Percentiles rank a stretch among this genome's conserved stretches.
phyloP scores from a whole-genome alignment of 257 asterid species.

The Nicotiana noctiflora region DNA sequence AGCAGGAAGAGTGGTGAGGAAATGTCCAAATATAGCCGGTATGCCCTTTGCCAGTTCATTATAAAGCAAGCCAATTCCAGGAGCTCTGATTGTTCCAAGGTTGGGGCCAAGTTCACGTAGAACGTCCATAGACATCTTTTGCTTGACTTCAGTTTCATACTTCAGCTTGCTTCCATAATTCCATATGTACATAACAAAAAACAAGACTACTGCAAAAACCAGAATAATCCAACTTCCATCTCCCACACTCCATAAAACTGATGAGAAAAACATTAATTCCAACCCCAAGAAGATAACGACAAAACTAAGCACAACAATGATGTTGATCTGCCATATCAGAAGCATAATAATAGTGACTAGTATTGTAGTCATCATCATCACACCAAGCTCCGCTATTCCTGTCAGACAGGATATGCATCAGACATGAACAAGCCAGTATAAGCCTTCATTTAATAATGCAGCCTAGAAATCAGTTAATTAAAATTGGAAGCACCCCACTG shows the following conservation, averaged over 20 bases:
- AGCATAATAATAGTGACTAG: constrained; percentile 92
- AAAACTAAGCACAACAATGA: constrained; percentile 60
- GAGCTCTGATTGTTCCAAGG: constrained; percentile 89
- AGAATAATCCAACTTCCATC: constrained; percentile 96
- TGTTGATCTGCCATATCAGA: constrained; percentile 92
- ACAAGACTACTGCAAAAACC: constrained; percentile 65
- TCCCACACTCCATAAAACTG: constrained; percentile 85
- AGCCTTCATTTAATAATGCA: background rate
- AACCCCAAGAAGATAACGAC: constrained; percentile 64
- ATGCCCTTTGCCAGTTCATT: constrained; percentile 92
- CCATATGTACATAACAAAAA: constrained; percentile 86
- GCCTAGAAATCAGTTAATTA: background rate
- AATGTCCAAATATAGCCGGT: constrained; percentile 93
- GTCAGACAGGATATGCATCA: constrained; percentile 32
- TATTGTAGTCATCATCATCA: constrained; percentile 90
- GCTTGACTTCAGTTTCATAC: constrained; percentile 85
- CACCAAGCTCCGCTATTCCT: constrained; percentile 93
- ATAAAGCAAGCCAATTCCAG: constrained; percentile 88
- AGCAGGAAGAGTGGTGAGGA: constrained; percentile 87
- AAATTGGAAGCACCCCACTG: background rate
- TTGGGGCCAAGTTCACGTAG: constrained; percentile 74
- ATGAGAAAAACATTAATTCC: constrained; percentile 79
- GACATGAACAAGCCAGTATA: constrained; percentile 14
- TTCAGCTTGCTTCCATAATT: constrained; percentile 85
- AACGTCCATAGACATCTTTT: constrained; percentile 83